Conservation (phyloP, 495 filamentous ascomycete species). For the Evansstolkia leycettana region DNA sequence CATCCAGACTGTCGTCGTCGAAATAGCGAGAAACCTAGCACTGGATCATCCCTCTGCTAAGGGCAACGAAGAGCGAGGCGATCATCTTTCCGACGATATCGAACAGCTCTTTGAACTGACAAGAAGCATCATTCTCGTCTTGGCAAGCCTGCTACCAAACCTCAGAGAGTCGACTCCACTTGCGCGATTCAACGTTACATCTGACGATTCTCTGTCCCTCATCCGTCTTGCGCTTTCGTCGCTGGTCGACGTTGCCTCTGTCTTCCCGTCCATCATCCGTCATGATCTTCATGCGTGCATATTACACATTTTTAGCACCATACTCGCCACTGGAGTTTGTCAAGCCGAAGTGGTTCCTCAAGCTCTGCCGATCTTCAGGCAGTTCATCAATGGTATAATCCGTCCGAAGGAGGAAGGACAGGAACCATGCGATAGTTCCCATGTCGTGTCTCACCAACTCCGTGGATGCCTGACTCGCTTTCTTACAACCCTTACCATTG, state of each 20-base stretch:
- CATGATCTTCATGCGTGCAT: constrained; percentile 95
- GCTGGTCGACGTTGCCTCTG: constrained; percentile 83
- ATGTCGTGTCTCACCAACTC: constrained; percentile 37
- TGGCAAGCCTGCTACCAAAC: constrained; percentile 78
- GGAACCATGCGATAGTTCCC: constrained; percentile 19
- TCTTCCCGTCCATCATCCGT: constrained; percentile 93
- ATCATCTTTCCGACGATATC: constrained; percentile 86
- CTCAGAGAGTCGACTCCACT: constrained; percentile 63
- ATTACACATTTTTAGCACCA: constrained; percentile 89
- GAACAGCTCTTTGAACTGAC: constrained; percentile 97
- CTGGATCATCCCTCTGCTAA: constrained; percentile 83
- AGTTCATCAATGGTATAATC: constrained; percentile 70
- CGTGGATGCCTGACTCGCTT: constrained; percentile 69
- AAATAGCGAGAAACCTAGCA: constrained; percentile 82
- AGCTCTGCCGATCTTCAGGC: constrained; percentile 79
- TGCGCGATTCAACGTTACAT: constrained; percentile 45
- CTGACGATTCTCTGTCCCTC: constrained; percentile 73
- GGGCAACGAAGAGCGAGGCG: constrained; percentile 47
- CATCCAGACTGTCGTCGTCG: constrained; percentile 86
- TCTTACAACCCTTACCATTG: constrained; percentile 65
- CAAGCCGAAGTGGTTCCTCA: constrained; percentile 84
- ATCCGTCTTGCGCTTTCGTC: constrained; percentile 70
- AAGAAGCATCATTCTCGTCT: constrained; percentile 83
- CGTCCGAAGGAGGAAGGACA: constrained; percentile 21
- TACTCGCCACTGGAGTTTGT: constrained; percentile 75